Conservation (phyloP, 345 rosid genomes). For the Camelina sativa region DNA sequence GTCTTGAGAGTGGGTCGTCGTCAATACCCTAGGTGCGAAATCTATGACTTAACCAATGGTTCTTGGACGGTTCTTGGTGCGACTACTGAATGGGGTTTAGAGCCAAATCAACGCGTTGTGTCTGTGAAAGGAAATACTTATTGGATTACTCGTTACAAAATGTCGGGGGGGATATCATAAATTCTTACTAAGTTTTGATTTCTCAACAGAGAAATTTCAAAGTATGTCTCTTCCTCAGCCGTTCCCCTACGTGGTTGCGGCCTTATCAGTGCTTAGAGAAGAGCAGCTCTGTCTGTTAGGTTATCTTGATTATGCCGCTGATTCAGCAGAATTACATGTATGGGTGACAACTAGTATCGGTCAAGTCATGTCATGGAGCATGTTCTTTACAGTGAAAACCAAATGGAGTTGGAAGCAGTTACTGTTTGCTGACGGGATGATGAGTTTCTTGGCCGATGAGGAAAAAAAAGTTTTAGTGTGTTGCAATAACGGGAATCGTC, state of each 20-base stretch:
- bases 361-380: not conserved
- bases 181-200: slow-evolving; percentile 10
- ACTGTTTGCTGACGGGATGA: no score
- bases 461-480: slow-evolving; percentile 1
- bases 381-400: not conserved
- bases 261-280: not conserved
- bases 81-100: not conserved
- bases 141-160: not conserved
- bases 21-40: not conserved
- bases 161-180: accelerated
- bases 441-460: not conserved
- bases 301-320: no score
- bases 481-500: no score
- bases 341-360: slow-evolving; percentile 13
- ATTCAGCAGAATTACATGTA: not conserved
- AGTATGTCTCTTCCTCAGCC: not conserved
- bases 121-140: slow-evolving; percentile 13
- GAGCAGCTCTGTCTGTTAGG: not conserved
- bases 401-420: no score
- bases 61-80: not conserved
- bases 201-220: not conserved
- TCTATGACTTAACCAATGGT: slow-evolving; percentile 1
- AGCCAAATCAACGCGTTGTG: not conserved
- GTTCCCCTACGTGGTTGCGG: not conserved
- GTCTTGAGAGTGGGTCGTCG: not conserved